Percentiles rank a stretch among this genome's conserved stretches.
Conservation (phyloP, 257 asterid genomes). For the Leonotis leonurus region DNA sequence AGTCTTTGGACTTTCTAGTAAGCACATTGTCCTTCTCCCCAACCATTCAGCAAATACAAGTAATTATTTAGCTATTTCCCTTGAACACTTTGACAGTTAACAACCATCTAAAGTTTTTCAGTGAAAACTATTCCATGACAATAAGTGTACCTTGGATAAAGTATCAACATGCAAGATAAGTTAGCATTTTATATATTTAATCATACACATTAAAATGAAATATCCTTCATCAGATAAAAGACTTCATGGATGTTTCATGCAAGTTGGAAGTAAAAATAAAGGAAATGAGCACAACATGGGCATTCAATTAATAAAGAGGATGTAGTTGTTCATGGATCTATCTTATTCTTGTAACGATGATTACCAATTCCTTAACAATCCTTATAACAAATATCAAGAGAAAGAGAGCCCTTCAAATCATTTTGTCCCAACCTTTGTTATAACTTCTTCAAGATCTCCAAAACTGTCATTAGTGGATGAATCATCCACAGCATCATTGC, state of each 20-base stretch:
- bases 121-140: not conserved
- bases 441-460: constrained; percentile 66
- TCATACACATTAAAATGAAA: not conserved
- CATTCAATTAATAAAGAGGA: no score
- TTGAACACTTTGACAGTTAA: constrained; percentile 6
- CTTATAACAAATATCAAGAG: constrained; percentile 8
- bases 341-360: no score
- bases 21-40: not conserved
- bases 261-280: not conserved
- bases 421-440: constrained; percentile 50
- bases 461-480: constrained; percentile 48
- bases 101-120: not conserved
- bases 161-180: not conserved
- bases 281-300: no score
- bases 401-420: constrained; percentile 14
- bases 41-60: not conserved
- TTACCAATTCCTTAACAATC: no score
- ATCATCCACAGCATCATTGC: constrained; percentile 59
- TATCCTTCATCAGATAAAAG: not conserved
- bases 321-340: not conserved
- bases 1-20: not conserved
- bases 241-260: not conserved
- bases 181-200: not conserved
- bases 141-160: not conserved
- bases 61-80: not conserved